Percentiles rank a stretch among this genome's conserved stretches.
Conservation (phyloP, 2,329 filamentous ascomycete genomes). For the Fusarium virguliforme region DNA sequence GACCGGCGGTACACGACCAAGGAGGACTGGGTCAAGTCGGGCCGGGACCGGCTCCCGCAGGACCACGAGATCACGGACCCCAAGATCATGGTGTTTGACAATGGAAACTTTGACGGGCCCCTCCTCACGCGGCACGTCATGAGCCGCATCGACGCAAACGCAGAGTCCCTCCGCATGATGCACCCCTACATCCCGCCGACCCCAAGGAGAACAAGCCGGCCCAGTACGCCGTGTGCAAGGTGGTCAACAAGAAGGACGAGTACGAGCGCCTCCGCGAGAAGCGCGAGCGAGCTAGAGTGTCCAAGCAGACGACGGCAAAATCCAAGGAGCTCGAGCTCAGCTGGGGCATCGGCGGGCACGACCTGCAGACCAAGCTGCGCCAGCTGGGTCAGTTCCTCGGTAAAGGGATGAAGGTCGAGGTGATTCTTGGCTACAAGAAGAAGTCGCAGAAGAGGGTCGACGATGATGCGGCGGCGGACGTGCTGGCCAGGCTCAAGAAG, state of each 20-base stretch:
- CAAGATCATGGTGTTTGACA: conserved; percentile 61
- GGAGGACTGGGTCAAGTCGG: conserved; percentile 53
- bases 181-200: conserved; percentile 56
- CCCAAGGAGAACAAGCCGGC: conserved; percentile 43
- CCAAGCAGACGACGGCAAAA: conserved; percentile 60
- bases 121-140: conserved; percentile 61
- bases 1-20: conserved; percentile 58
- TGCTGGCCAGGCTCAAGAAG: conserved; percentile 65
- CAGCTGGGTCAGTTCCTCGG: conserved; percentile 78
- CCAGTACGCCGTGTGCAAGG: conserved; percentile 76
- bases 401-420: conserved; percentile 83
- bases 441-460: conserved; percentile 75
- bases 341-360: conserved; percentile 86
- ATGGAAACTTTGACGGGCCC: conserved; percentile 60
- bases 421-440: conserved; percentile 74
- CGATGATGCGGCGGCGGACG: conserved; percentile 71
- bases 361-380: conserved; percentile 80
- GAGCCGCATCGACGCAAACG: conserved; percentile 52
- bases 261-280: conserved; percentile 60
- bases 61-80: conserved; percentile 64
- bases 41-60: conserved; percentile 59
- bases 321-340: conserved; percentile 89
- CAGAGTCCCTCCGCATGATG: conserved; percentile 62
- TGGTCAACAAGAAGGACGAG: conserved; percentile 73
- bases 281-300: conserved; percentile 63